Evolutionary conservation across 495 filamentous ascomycete species (phyloP).

Genomic region (Penicillium lagena): DNA sequence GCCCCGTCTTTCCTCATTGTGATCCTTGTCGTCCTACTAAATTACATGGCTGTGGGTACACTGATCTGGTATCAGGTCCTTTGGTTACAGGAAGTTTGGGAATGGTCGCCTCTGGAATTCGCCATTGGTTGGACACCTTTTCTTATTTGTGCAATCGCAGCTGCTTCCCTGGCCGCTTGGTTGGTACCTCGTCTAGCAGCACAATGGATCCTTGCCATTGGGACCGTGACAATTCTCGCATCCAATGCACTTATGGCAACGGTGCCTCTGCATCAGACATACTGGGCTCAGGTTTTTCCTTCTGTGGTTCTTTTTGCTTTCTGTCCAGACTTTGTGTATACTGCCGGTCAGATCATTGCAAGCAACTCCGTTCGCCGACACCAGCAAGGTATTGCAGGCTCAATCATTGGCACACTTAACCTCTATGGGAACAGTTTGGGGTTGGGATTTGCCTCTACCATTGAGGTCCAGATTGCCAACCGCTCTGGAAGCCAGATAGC

Average conservation of each 20-base stretch:
- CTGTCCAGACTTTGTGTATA: slow-evolving; percentile 46
- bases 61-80: slow-evolving; percentile 42
- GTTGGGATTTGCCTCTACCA: slow-evolving; percentile 44
- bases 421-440: slow-evolving; percentile 43
- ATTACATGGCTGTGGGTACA: slow-evolving; percentile 46
- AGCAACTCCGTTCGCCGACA: slow-evolving; percentile 42
- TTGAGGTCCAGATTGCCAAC: slow-evolving; percentile 29
- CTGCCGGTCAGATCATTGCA: slow-evolving; percentile 48
- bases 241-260: slow-evolving; percentile 38
- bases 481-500: slow-evolving; percentile 9
- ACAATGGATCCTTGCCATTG: slow-evolving; percentile 46
- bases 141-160: slow-evolving; percentile 29
- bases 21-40: slow-evolving; percentile 42
- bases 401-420: slow-evolving; percentile 39
- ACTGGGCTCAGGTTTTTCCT: slow-evolving; percentile 47
- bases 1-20: slow-evolving; percentile 41
- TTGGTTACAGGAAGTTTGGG: slow-evolving; percentile 40
- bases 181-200: slow-evolving; percentile 41
- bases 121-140: slow-evolving; percentile 39
- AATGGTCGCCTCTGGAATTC: slow-evolving; percentile 37
- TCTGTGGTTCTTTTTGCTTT: slow-evolving; percentile 37
- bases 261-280: slow-evolving; percentile 40
- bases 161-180: slow-evolving; percentile 40
- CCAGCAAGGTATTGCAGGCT: slow-evolving; percentile 45
- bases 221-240: slow-evolving; percentile 28